Evolutionary conservation across 306 rosid species (phyloP), one percentile per base, ranked within the genome.

Genomic region (Sechiopsis laciniata): DNA sequence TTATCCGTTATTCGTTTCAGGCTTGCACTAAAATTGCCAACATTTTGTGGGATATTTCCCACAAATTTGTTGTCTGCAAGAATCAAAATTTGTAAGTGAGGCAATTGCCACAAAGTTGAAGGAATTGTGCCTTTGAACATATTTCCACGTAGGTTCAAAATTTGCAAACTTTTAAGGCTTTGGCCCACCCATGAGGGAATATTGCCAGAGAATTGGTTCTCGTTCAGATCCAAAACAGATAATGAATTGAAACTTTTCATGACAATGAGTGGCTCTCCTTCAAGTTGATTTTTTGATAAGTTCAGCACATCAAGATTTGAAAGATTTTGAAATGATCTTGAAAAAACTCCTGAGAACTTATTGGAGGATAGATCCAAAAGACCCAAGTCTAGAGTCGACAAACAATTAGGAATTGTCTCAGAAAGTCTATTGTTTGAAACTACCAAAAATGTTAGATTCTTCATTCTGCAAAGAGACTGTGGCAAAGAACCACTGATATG

Each of bases 11-110:
- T 58, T 10, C 7, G 2, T 16, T 15, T 7, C 6, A 19, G 7
- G 45, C 19, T 54, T 54, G n/a, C 26, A 22, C 12, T 4, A 8
- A 73, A 16, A 14, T 26, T 26, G 29, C 29, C 29, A 26, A 26
- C 29, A 26, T 26, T 26, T 26, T 1, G 29, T 26, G 29, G 29
- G 29, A 26, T 26, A 26, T 26, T 26, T 26, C 29, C 29, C 29
- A 26, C 29, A 1, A 26, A 26, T 75, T 68, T 2, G 29, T 76
- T 79, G 2, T 3, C 0, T 0, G 79, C 74, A 2, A 79, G 13
- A 48, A 72, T 80, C 22, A 79, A 69, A n/a, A 54, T 13, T 65
- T 76, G 71, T 14, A 76, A 16, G 15, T 21, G 4, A 40, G 64
- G 5, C 5, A 82, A 8, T 10, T 17, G 1, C 21, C 78, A 75